Evolutionary conservation across 306 rosid genomes (phyloP).

Genomic region (Malus orientalis): DNA sequence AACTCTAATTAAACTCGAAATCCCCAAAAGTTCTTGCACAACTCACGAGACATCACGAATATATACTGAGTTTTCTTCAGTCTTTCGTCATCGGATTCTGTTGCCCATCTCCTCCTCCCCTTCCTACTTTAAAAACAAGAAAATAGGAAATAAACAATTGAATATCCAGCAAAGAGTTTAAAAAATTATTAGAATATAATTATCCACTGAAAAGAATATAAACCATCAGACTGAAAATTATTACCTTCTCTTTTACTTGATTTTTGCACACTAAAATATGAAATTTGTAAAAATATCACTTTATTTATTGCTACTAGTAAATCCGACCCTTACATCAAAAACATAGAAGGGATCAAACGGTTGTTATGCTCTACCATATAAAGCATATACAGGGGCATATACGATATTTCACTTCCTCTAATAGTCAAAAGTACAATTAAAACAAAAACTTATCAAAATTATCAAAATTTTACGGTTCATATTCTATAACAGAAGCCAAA

Average conservation of each 20-base stretch:
- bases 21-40: background rate
- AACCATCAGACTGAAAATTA: background rate
- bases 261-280: background rate
- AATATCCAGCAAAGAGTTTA: background rate
- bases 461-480: conserved; percentile 49
- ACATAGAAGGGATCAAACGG: conserved; percentile 36
- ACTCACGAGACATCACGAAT: conserved; percentile 8
- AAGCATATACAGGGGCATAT: background rate
- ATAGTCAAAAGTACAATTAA: background rate
- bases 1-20: background rate
- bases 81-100: background rate
- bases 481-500: conserved; percentile 47
- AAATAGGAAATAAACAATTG: background rate
- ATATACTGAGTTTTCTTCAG: background rate
- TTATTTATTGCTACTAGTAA: conserved; percentile 35
- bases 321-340: conserved; percentile 57
- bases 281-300: background rate
- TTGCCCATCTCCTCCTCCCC: conserved; percentile 1
- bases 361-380: conserved; percentile 26
- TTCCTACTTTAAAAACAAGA: background rate
- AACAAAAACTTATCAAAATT: background rate
- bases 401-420: conserved; percentile 8
- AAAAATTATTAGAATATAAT: background rate
- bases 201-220: background rate
- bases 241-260: background rate